Percentiles rank a stretch among this genome's conserved stretches.
Conservation (phyloP, 495 filamentous ascomycete genomes). For the Aspergillus coremiiformis region DNA sequence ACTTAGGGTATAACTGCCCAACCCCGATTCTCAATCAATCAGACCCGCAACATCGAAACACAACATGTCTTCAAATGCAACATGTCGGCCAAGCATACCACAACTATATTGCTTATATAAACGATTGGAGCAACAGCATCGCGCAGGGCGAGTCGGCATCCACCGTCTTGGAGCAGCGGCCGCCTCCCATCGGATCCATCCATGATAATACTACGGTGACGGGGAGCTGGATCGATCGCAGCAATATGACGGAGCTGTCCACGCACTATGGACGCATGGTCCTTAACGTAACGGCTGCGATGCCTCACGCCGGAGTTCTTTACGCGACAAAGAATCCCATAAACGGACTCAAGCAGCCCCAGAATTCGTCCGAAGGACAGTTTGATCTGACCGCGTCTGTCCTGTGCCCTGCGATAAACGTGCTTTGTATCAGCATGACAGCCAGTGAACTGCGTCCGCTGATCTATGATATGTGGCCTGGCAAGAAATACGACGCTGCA, state of each 20-base stretch:
- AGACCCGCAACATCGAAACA: conserved; percentile 29
- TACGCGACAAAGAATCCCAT: conserved; percentile 47
- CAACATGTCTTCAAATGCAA: conserved; percentile 56
- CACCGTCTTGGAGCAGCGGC: conserved; percentile 35
- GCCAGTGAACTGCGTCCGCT: conserved; percentile 51
- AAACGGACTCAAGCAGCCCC: conserved; percentile 61
- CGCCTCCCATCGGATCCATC: conserved; percentile 47
- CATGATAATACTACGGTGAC: conserved; percentile 59
- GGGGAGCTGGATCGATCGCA: conserved; percentile 51
- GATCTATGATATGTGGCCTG: conserved; percentile 51
- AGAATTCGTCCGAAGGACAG: conserved; percentile 55
- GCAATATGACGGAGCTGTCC: conserved; percentile 42
- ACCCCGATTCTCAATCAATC: conserved; percentile 44
- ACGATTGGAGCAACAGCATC: conserved; percentile 41
- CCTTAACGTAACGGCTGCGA: conserved; percentile 67
- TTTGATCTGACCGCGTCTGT: conserved; percentile 59
- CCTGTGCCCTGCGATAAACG: conserved; percentile 57
- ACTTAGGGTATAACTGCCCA: conserved; percentile 45
- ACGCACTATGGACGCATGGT: conserved; percentile 43
- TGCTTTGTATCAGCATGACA: conserved; percentile 60
- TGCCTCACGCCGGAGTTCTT: conserved; percentile 63
- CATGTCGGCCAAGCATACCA: conserved; percentile 55
- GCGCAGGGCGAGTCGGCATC: conserved; percentile 28
- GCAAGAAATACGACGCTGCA: conserved; percentile 28
- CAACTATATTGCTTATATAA: conserved; percentile 42